A percentile compares a stretch with the other conserved stretches of the same genome.
These are phyloP conservation scores for Hypoxylon rubiginosum DNA, from an alignment of 2,329 filamentous ascomycete genomes.

Conservation along the genomic window DNA sequence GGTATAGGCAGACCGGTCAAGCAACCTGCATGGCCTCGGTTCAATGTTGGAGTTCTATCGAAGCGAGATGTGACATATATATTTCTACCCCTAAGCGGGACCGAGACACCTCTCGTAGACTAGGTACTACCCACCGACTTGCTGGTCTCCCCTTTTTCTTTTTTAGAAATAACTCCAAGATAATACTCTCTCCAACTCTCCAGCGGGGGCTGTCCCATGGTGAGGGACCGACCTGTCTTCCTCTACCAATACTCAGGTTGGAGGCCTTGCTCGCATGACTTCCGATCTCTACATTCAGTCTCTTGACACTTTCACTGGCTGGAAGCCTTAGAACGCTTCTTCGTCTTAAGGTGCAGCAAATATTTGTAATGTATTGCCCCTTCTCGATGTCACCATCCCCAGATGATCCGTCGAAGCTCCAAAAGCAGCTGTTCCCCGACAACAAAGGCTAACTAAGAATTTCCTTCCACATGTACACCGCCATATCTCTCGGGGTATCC, in stretches of 20 bases:
- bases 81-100: not conserved
- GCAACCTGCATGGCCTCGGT: not conserved
- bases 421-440: conserved; percentile 66
- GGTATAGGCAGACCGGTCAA: not conserved
- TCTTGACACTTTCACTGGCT: not conserved
- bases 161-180: conserved; percentile 69
- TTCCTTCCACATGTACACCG: conserved; percentile 67
- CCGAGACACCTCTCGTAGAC: not conserved
- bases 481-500: conserved; percentile 68
- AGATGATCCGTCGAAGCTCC: conserved; percentile 65
- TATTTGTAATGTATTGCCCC: conserved; percentile 67
- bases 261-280: too few relatives aligned
- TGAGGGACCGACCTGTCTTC: conserved; percentile 64
- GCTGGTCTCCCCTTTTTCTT: not conserved
- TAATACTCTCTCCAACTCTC: conserved; percentile 65
- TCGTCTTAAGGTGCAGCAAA: conserved; percentile 48
- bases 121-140: not conserved
- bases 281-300: not conserved
- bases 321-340: not conserved
- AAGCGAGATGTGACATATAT: not conserved
- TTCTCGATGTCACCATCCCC: conserved; percentile 65
- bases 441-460: conserved; percentile 67
- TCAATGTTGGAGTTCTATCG: not conserved
- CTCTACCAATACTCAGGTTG: conserved; percentile 53
- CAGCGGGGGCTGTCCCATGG: conserved; percentile 64